Evolutionary conservation across 1,139 yeast species (phyloP), one percentile per base, ranked within the genome.

Genomic region (Geotrichum macrosporum): DNA sequence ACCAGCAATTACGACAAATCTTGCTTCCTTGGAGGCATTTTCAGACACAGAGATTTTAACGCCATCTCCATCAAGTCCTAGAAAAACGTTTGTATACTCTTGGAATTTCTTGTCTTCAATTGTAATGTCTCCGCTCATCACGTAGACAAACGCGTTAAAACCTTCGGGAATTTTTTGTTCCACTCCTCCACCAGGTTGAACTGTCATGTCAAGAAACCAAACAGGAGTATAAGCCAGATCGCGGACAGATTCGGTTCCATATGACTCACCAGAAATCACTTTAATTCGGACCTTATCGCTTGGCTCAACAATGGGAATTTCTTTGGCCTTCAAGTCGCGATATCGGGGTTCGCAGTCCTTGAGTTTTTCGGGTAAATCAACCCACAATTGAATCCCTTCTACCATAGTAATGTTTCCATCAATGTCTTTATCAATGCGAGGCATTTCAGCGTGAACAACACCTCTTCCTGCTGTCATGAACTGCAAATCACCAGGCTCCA

Each of bases 381-480:
- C 92, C 94, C 94, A 86, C 42, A 87, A 68, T 64, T 85, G 95
- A 70, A 86, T 69, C 45, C 95, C 95, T 29, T 69, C 73, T 38
- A 78, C 77, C 19, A 20, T 36, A 18, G 27, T 29, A 30, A 24
- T 24, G 26, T 30, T 22, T 6, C 36, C 41, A 32, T 35, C 41
- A 8, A 20, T 16, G 4, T 44, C 39, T 9, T 34, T 20, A 54
- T 73, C 74, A 35, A 73, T 72, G 24, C 83, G 77, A n/a, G 95
- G 95, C 79, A 85, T 84, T 60, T 85, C 94, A 4, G 88, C 77
- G 60, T 87, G 95, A 32, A 85, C 87, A 38, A 87, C 79, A 46
- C 95, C 96, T 56, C 75, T 77, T 48, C 96, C 96, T 9, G 96
- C 96, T 49, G 95, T 88, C 95, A 88, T 88, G 63, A 88, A 87